Evolutionary conservation across 108 stramenopile species (phyloP), one percentile per base, ranked within the genome.

Genomic region (Epithemia pelagica): DNA sequence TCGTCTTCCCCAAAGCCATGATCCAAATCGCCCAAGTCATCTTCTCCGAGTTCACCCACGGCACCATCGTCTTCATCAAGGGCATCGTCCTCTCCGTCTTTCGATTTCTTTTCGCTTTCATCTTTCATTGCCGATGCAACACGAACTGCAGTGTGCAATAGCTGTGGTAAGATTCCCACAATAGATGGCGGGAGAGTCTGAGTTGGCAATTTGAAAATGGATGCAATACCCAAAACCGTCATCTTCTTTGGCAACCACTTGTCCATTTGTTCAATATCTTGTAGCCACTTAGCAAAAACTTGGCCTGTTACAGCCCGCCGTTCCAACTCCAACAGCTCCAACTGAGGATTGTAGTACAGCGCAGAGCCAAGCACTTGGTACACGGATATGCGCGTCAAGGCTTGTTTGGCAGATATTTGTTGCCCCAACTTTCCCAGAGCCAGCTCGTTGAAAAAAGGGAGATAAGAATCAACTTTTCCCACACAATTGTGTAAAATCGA

Each of bases 401-500:
- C 74, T 54, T 74, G 67, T 30, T 91, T 85, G 3, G 84, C 74
- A 67, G 84, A 83, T 0, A 85, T 88, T 65, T 91, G 86, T 64
- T 92, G 89, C 2, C 87, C 90, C 22, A 95, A 75, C 67, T 95
- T 95, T 18, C 78, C 81, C 28, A 95, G 78, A 2, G 73, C 75
- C 30, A 92, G 78, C 32, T 95, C 90, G 62, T 91, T 92, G 62
- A 92, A 88, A 30, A 74, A 80, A 55, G 89, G 88, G 54, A 95
- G 61, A 69, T 92, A 95, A 18, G 54, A 65, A 66, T 95, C 91
- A 21, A 95, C 79, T 59, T 80, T 79, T 8, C 95, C 94, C 7
- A 64, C 81, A 74, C 95, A 97, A 65, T 93, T 90, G 81, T 94
- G 94, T 19, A 97, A 68, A 25, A 96, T 71, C 62, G 88, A 87